phyloP scores from a whole-genome alignment of 208 protist species.

The Borovskyia barvae region DNA sequence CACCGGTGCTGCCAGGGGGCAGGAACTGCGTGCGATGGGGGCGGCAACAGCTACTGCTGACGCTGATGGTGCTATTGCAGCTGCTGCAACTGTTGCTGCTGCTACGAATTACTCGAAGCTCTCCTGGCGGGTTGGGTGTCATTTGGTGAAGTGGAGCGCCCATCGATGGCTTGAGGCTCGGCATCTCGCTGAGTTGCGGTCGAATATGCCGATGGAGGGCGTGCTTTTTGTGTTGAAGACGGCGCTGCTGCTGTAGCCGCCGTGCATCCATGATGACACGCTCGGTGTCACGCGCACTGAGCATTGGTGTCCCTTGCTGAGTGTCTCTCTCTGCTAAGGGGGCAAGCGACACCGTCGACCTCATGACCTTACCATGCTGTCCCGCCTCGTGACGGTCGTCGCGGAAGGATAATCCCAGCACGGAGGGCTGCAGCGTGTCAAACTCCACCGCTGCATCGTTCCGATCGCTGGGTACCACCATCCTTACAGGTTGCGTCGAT shows the following conservation, averaged over 20 bases:
- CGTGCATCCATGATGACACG: conserved; percentile 28
- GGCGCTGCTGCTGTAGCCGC: conserved; percentile 14
- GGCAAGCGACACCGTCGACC: not conserved
- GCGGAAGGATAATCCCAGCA: too few species aligned
- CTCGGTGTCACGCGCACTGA: conserved; percentile 35
- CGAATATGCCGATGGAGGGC: not conserved
- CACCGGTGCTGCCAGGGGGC: not conserved
- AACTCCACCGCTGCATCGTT: too few species aligned
- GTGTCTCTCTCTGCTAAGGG: not conserved
- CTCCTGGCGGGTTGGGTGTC: too few species aligned
- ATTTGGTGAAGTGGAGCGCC: too few species aligned
- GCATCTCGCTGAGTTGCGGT: not conserved
- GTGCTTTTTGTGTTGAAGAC: conserved; percentile 1
- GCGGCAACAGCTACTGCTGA: conserved; percentile 3
- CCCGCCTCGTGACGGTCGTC: too few species aligned
- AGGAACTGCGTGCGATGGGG: not conserved
- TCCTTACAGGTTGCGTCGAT: not conserved
- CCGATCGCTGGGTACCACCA: too few species aligned
- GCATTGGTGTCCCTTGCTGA: conserved; percentile 9
- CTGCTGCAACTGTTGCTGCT: not conserved
- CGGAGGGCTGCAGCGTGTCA: too few species aligned
- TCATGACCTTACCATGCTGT: too few species aligned
- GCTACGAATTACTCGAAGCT: too few species aligned
- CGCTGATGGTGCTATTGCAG: not conserved
- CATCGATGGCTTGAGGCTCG: too few species aligned